A percentile compares a stretch with the other conserved stretches of the same genome.
Conservation (phyloP, 768 basidiomycete genomes). For the Naematelia encephala region DNA sequence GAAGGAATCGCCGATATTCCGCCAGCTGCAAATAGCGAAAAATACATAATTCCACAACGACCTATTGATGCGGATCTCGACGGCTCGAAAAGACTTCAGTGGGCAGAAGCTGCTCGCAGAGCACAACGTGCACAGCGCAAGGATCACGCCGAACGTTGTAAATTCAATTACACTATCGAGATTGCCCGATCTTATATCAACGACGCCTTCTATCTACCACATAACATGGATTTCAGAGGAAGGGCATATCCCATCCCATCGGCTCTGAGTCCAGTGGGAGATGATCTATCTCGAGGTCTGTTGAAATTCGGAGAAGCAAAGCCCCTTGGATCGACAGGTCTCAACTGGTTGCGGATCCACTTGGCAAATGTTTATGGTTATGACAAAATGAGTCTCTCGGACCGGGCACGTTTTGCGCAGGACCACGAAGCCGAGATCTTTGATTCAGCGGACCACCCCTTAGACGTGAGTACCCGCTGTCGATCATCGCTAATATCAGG, state of each 20-base stretch:
- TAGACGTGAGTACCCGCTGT: conserved; percentile 58
- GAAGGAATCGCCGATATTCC: conserved; percentile 79
- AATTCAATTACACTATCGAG: conserved; percentile 93
- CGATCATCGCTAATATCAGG: conserved; percentile 53
- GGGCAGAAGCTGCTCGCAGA: conserved; percentile 54
- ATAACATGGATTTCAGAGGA: conserved; percentile 96
- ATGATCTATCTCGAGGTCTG: conserved; percentile 80
- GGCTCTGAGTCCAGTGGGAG: conserved; percentile 90
- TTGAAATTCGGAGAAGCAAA: conserved; percentile 76
- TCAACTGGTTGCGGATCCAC: conserved; percentile 95
- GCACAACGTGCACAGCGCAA: conserved; percentile 65
- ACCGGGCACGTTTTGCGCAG: conserved; percentile 76
- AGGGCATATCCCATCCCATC: conserved; percentile 96
- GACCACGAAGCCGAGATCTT: conserved; percentile 71
- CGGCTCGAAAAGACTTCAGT: conserved; percentile 13
- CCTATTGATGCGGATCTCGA: conserved; percentile 57
- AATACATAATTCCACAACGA: conserved; percentile 55
- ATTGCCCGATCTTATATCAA: conserved; percentile 87
- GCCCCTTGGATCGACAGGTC: conserved; percentile 74
- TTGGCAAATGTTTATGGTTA: conserved; percentile 86
- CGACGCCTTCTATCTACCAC: conserved; percentile 86
- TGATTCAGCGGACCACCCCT: conserved; percentile 76
- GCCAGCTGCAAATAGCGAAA: conserved; percentile 58
- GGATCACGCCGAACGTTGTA: conserved; percentile 88
- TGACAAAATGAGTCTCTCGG: conserved; percentile 92